Base-by-base conservation (phyloP, 352 stramenopile species). In the Phytophthora palmivora region DNA sequence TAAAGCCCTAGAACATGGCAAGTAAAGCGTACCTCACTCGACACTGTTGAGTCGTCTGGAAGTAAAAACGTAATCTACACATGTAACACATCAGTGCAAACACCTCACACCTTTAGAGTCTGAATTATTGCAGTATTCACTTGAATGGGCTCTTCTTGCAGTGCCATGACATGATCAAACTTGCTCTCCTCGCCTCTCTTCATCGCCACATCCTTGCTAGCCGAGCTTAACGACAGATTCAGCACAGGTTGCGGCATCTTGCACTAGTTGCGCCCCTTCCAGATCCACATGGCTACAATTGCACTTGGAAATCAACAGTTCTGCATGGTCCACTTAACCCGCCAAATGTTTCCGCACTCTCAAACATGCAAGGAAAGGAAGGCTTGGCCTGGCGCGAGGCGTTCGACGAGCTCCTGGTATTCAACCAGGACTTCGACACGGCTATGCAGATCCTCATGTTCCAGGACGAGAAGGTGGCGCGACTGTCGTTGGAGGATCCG, bases 401-500 rank as follows among this genome's bases (percentile, higher is more conserved):
- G 15, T 74, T 77, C 53, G 50, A 51, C 34, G 42, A 43, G 9
- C 56, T 89, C 48, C 55, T 77, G 24, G 75, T 89, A 18, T 87
- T 89, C 43, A 58, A 78, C 36, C 79, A 89, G 55, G 79, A 87
- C 45, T 89, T 87, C 46, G 79, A 87, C 63, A 84, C 77, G 33
- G 75, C 77, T 16, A 89, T 89, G 77, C 60, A 84, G 57, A 85
- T 87, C 41, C 75, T n/a, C n/a, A n/a, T n/a, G n/a, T n/a, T n/a
- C n/a, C n/a, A n/a, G n/a, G n/a, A n/a, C n/a, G n/a, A n/a, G 10
- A 72, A 58, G 42, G 71, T 87, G n/a, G 79, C 64, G 37, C 67
- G 67, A 0, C 63, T 89, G 12, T 78, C 70, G 34, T 55, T 61
- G 14, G 72, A 81, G 26, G 61, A 81, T 30, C 21, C 32, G 14